These are phyloP conservation scores for Penicillium brasilianum DNA, from an alignment of 2,329 filamentous ascomycete genomes.

Conservation along the genomic window DNA sequence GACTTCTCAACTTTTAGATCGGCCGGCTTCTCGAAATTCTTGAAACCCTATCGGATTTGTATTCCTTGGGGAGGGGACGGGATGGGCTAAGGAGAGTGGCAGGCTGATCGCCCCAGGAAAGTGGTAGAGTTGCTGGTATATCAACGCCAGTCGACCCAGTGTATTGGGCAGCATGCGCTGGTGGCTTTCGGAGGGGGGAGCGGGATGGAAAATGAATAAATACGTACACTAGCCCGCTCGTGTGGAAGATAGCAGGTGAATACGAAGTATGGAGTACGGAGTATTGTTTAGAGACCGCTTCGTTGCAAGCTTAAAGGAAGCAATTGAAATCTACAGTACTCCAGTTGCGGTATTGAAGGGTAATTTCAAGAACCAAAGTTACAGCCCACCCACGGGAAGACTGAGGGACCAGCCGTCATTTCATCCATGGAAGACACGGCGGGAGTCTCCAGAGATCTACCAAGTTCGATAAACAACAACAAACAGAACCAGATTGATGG, in stretches of 20 bases:
- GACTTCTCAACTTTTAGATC: constrained; percentile 13
- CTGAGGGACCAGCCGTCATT: background rate
- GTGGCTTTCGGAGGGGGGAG: background rate
- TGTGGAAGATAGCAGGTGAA: background rate
- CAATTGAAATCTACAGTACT: background rate
- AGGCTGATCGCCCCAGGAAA: background rate
- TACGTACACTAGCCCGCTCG: background rate
- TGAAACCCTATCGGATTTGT: constrained; percentile 2
- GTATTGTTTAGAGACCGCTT: background rate
- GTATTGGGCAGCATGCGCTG: background rate
- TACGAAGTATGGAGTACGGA: background rate
- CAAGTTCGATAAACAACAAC: background rate
- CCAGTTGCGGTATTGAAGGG: background rate
- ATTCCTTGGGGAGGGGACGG: background rate
- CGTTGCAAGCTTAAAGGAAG: background rate
- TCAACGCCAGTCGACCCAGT: constrained; percentile 5
- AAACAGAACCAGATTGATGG: background rate
- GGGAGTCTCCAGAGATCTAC: background rate
- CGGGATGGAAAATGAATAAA: background rate
- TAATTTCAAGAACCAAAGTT: background rate
- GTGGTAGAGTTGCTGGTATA: constrained; percentile 2
- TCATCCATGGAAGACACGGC: constrained; percentile 1
- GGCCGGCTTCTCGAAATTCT: constrained; percentile 15
- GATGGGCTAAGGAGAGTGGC: background rate
- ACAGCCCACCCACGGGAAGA: background rate